These are phyloP conservation scores for Juglanconis oblonga DNA, from an alignment of 2,329 filamentous ascomycete genomes.

Conservation along the genomic window DNA sequence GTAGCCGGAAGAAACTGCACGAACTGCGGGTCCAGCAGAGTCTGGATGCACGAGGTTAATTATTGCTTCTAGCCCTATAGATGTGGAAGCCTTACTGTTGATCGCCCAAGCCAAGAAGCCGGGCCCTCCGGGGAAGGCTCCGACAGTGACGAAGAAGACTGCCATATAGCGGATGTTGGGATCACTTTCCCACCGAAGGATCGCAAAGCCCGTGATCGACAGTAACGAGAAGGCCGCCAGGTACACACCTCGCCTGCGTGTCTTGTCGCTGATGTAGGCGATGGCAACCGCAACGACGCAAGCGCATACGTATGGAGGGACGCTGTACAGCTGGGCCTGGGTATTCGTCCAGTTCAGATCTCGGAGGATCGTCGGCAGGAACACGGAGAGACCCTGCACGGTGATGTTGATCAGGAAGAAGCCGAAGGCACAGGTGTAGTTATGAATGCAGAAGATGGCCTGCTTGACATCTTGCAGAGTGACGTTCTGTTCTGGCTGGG, in stretches of 20 bases:
- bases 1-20: conserved; percentile 54
- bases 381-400: conserved; percentile 51
- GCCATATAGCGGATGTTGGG: conserved; percentile 48
- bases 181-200: conserved; percentile 43
- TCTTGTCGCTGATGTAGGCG: conserved; percentile 40
- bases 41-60: conserved; percentile 24
- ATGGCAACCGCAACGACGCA: conserved; percentile 37
- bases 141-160: conserved; percentile 53
- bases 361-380: conserved; percentile 46
- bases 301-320: conserved; percentile 42
- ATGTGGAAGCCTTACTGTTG: conserved; percentile 39
- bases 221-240: conserved; percentile 38
- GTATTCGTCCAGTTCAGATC: conserved; percentile 38
- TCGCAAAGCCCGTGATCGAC: conserved; percentile 48
- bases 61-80: conserved; percentile 22
- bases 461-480: conserved; percentile 46
- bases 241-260: conserved; percentile 39
- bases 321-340: conserved; percentile 40
- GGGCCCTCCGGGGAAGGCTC: conserved; percentile 56
- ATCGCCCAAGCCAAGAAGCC: conserved; percentile 57
- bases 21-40: conserved; percentile 51
- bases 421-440: conserved; percentile 54
- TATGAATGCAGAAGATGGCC: conserved; percentile 54
- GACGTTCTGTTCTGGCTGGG: conserved; percentile 44
- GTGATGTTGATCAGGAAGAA: conserved; percentile 62